Percentiles rank a stretch among this genome's conserved stretches.
These are phyloP conservation scores for Zea luxurians DNA, from an alignment of 176 grass and related monocot species.

Conservation along the genomic window DNA sequence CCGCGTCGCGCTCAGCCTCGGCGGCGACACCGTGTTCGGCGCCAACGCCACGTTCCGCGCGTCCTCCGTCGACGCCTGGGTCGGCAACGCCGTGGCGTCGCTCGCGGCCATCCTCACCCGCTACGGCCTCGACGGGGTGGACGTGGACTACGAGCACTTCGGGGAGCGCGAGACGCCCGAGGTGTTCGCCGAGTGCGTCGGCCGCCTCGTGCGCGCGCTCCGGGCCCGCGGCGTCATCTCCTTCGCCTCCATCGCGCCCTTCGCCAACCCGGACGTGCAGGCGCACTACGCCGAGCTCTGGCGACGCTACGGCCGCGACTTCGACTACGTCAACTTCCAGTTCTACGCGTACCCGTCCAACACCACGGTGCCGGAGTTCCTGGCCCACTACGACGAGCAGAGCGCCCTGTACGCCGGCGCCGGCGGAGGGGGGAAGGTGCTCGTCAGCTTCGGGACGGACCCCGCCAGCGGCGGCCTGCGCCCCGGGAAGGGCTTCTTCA, in stretches of 20 bases:
- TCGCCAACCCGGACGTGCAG: constrained; percentile 37
- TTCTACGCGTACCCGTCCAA: constrained; percentile 50
- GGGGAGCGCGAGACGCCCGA: constrained; percentile 14
- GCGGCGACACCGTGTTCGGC: constrained; percentile 27
- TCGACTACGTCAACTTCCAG: constrained; percentile 65
- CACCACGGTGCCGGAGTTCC: constrained; percentile 48
- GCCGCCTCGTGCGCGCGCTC: constrained; percentile 39
- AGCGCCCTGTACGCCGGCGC: constrained; percentile 28
- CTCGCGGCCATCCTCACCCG: constrained; percentile 30
- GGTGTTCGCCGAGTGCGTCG: constrained; percentile 54
- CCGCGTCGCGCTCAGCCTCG: constrained; percentile 48
- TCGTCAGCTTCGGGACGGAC: constrained; percentile 39
- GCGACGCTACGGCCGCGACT: constrained; percentile 35
- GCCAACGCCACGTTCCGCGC: constrained; percentile 19
- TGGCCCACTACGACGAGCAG: constrained; percentile 47
- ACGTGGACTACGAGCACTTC: constrained; percentile 66
- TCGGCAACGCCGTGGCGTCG: constrained; percentile 27
- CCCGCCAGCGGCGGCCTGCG: not conserved
- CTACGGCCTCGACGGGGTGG: constrained; percentile 48
- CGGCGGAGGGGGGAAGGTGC: constrained; percentile 33
- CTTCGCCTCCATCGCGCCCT: constrained; percentile 59
- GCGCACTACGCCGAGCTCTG: constrained; percentile 40
- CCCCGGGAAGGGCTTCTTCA: constrained; percentile 48
- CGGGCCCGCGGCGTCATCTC: constrained; percentile 31
- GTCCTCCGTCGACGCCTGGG: constrained; percentile 47